These are phyloP conservation scores for Neolentinus lepideus DNA, from an alignment of 1,284 basidiomycete genomes.

Conservation along the genomic window DNA sequence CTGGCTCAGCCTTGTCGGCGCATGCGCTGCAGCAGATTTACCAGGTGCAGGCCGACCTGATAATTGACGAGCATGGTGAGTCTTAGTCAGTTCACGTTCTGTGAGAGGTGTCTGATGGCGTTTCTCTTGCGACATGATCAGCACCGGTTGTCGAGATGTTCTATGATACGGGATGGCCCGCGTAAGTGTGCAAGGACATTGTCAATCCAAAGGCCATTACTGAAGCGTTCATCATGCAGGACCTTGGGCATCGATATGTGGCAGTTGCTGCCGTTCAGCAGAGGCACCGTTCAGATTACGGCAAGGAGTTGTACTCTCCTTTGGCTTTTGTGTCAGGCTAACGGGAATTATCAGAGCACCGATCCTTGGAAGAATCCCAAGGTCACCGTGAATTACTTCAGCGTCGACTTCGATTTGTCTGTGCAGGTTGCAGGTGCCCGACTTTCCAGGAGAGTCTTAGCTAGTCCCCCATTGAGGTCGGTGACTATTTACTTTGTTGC, in stretches of 20 bases:
- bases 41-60: constrained; percentile 33
- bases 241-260: constrained; percentile 42
- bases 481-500: neutral
- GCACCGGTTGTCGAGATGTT: constrained; percentile 36
- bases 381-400: constrained; percentile 43
- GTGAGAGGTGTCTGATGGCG: neutral
- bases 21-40: constrained; percentile 33
- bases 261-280: constrained; percentile 47
- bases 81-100: neutral
- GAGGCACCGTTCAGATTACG: constrained; percentile 40
- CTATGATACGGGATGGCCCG: constrained; percentile 17
- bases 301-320: constrained; percentile 19
- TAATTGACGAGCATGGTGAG: constrained; percentile 37
- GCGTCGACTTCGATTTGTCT: constrained; percentile 37
- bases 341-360: constrained; percentile 23
- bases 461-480: constrained; percentile 25
- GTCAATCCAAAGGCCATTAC: neutral
- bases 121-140: constrained; percentile 13
- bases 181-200: neutral
- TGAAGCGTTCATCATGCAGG: constrained; percentile 18
- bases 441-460: constrained; percentile 36
- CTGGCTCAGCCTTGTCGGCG: constrained; percentile 27
- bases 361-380: constrained; percentile 38
- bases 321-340: neutral
- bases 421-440: constrained; percentile 41